These are phyloP conservation scores for Suhomyces vadensis DNA, from an alignment of 805 yeast species.

Conservation along the genomic window DNA sequence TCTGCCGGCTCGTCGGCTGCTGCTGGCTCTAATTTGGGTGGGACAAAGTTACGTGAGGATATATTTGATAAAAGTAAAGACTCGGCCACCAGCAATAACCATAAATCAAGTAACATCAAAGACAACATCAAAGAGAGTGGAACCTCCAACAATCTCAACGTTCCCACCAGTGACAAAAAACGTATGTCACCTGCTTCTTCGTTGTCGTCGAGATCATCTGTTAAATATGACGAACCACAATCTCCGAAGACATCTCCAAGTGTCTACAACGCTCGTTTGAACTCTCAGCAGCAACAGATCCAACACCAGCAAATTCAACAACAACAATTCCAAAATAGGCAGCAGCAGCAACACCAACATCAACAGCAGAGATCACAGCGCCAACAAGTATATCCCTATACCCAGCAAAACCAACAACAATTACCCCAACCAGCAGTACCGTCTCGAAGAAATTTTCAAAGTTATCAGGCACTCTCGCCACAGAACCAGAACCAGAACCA, in stretches of 20 bases:
- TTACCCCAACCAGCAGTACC: too few species aligned
- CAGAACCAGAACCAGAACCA: too few species aligned
- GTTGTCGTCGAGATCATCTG: slow-evolving; percentile 33
- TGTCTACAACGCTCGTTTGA: slow-evolving; percentile 12
- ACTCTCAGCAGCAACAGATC: slow-evolving; percentile 10
- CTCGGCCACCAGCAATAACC: slow-evolving; percentile 1
- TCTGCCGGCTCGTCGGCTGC: not conserved
- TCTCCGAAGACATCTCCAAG: slow-evolving; percentile 43
- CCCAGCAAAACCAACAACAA: slow-evolving; percentile 8
- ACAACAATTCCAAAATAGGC: slow-evolving; percentile 8
- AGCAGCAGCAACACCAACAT: slow-evolving; percentile 8
- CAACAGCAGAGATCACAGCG: slow-evolving; percentile 6
- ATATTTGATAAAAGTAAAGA: slow-evolving; percentile 30
- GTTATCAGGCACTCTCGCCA: too few species aligned
- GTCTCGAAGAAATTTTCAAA: too few species aligned
- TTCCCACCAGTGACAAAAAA: slow-evolving; percentile 9
- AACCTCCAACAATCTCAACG: slow-evolving; percentile 8
- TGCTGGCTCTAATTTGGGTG: slow-evolving; percentile 6
- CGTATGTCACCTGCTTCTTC: slow-evolving; percentile 39
- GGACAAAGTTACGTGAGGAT: slow-evolving; percentile 35
- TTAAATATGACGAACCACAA: slow-evolving; percentile 37
- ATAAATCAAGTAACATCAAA: slow-evolving; percentile 21
- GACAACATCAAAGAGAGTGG: slow-evolving; percentile 5
- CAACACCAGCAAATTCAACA: slow-evolving; percentile 12
- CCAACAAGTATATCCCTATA: not conserved